phyloP scores from a whole-genome alignment of 129 eudicot species.

The Sambucus nigra region DNA sequence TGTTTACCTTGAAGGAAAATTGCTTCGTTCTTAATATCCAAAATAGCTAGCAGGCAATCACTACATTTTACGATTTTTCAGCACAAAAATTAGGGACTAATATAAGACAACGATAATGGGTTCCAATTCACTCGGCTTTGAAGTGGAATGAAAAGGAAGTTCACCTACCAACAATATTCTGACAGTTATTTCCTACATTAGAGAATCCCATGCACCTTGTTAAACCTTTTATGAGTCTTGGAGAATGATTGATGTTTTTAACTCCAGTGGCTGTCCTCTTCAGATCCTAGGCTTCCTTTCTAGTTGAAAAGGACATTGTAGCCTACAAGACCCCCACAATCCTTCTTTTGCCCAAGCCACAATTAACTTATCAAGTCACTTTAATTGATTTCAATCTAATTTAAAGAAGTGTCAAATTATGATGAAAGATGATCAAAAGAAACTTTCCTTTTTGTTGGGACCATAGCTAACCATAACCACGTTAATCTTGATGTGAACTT shows the following conservation, averaged over 20 bases:
- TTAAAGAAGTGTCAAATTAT: slow-evolving; percentile 11
- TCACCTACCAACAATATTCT: slow-evolving; percentile 2
- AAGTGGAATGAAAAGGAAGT: slow-evolving; percentile 3
- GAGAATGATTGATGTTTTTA: slow-evolving; percentile 5
- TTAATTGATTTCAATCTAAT: slow-evolving; percentile 6
- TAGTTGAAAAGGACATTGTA: slow-evolving; percentile 24
- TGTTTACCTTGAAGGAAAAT: too few relatives aligned
- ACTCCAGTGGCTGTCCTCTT: not conserved
- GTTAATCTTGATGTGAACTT: too few relatives aligned
- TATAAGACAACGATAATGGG: not conserved
- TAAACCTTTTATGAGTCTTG: not conserved
- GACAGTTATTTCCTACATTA: not conserved
- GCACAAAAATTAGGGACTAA: too few relatives aligned
- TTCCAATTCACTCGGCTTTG: not conserved
- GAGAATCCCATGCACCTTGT: slow-evolving; percentile 10
- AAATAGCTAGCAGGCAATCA: too few relatives aligned
- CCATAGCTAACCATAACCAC: too few relatives aligned
- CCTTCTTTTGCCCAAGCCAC: slow-evolving; percentile 7
- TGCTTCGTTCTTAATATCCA: too few relatives aligned
- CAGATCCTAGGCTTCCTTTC: slow-evolving; percentile 4
- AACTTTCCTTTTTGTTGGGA: slow-evolving; percentile 18
- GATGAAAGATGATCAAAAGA: not conserved
- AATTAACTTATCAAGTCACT: slow-evolving; percentile 11
- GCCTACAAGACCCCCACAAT: slow-evolving; percentile 18
- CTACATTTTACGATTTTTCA: too few relatives aligned